Percentiles rank a stretch among this genome's conserved stretches.
These are phyloP conservation scores for Candida insectorum DNA, from an alignment of 805 yeast species.

Conservation along the genomic window DNA sequence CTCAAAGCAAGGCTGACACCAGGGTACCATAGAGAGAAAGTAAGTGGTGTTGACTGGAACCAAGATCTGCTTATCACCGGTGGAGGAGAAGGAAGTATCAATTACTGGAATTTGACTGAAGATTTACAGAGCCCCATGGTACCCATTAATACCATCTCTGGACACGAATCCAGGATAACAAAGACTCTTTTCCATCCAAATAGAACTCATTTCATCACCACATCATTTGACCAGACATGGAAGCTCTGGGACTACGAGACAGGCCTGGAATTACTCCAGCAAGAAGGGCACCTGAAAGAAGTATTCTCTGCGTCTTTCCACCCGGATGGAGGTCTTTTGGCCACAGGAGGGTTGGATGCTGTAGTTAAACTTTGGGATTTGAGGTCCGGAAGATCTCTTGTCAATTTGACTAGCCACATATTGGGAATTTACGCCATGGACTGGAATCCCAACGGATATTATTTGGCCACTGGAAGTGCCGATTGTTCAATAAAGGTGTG, in stretches of 20 bases:
- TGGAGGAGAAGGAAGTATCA: constrained; percentile 36
- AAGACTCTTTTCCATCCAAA: constrained; percentile 64
- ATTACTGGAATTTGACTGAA: constrained; percentile 24
- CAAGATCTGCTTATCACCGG: constrained; percentile 25
- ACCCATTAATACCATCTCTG: constrained; percentile 16
- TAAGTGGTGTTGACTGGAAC: constrained; percentile 71
- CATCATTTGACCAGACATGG: constrained; percentile 88
- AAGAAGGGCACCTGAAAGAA: constrained; percentile 84
- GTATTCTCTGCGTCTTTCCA: constrained; percentile 63
- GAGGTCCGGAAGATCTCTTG: constrained; percentile 66
- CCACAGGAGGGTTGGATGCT: constrained; percentile 78
- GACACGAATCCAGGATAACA: constrained; percentile 52
- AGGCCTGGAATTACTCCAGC: constrained; percentile 50
- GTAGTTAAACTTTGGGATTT: constrained; percentile 80
- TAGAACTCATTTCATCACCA: constrained; percentile 54
- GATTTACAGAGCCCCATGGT: constrained; percentile 1
- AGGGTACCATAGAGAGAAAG: constrained; percentile 59
- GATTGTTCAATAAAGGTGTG: constrained; percentile 79
- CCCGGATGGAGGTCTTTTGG: constrained; percentile 71
- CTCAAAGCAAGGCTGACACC: constrained; percentile 19
- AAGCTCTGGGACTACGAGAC: constrained; percentile 70
- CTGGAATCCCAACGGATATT: constrained; percentile 75
- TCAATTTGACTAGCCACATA: constrained; percentile 62
- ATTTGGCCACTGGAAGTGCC: constrained; percentile 78
- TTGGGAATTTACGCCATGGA: constrained; percentile 66